A percentile compares a stretch with the other conserved stretches of the same genome.
Evolutionary conservation across 1,139 yeast species (phyloP).

Genomic region (Diutina catenulata): DNA sequence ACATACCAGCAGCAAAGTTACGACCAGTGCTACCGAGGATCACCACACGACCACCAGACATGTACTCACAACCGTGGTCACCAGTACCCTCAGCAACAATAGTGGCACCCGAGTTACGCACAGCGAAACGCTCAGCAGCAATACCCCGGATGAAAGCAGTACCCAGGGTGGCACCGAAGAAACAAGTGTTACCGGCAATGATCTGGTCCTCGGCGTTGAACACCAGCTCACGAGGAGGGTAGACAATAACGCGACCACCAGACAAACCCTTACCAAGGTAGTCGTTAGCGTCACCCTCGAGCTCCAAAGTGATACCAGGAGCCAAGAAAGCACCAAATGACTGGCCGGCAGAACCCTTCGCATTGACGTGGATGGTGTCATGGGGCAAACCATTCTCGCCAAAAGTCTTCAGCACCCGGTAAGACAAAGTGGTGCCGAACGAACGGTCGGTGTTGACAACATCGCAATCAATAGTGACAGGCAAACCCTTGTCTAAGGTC

Average conservation of each 20-base stretch:
- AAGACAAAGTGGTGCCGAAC: conserved; percentile 86
- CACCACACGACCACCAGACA: conserved; percentile 98
- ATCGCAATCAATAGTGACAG: conserved; percentile 86
- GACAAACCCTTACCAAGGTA: conserved; percentile 96
- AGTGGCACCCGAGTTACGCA: conserved; percentile 95
- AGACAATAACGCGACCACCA: conserved; percentile 88
- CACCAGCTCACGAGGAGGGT: conserved; percentile 74
- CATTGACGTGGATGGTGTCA: conserved; percentile 89
- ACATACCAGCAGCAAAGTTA: conserved; percentile 98
- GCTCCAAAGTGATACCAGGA: conserved; percentile 87
- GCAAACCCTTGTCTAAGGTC: conserved; percentile 87
- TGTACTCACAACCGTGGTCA: conserved; percentile 98
- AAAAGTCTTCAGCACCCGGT: conserved; percentile 83
- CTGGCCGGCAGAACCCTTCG: conserved; percentile 93
- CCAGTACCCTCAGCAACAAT: conserved; percentile 97
- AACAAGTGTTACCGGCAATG: conserved; percentile 92
- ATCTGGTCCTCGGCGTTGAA: conserved; percentile 95
- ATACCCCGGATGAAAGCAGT: conserved; percentile 90
- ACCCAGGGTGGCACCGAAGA: conserved; percentile 97
- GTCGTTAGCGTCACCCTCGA: conserved; percentile 97
- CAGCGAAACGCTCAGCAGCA: conserved; percentile 98
- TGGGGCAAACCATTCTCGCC: conserved; percentile 93
- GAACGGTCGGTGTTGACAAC: conserved; percentile 95
- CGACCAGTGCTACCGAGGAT: conserved; percentile 88
- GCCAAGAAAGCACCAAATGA: conserved; percentile 97